A percentile compares a stretch with the other conserved stretches of the same genome.
Conservation (phyloP, 1,284 basidiomycete genomes). For the Ganoderma lucidum region DNA sequence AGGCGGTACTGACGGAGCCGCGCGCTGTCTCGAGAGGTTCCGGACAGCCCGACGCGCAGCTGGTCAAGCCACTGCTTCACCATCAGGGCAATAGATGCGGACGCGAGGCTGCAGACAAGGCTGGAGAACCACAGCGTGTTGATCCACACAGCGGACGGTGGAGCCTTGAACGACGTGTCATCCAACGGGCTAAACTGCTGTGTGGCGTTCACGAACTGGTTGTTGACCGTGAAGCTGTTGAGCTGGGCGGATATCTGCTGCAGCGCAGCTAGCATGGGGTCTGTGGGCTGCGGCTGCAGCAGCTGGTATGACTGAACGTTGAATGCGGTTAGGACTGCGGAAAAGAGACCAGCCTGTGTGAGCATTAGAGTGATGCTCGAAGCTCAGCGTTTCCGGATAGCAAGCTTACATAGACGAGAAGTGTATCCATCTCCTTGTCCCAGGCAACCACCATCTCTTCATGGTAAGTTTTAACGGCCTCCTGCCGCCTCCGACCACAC, state of each 20-base stretch:
- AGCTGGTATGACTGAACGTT: slow-evolving; percentile 21
- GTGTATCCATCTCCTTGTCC: slow-evolving; percentile 13
- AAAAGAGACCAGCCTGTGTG: slow-evolving; percentile 31
- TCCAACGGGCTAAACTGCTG: slow-evolving; percentile 20
- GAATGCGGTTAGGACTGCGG: slow-evolving; percentile 31
- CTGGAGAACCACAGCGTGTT: slow-evolving; percentile 33
- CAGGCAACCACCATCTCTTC: slow-evolving; percentile 9
- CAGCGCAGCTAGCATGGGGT: slow-evolving; percentile 15
- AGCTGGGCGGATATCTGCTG: slow-evolving; percentile 26
- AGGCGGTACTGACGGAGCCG: slow-evolving; percentile 35
- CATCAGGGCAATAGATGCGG: slow-evolving; percentile 26
- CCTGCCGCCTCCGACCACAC: slow-evolving; percentile 5
- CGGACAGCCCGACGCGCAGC: slow-evolving; percentile 6
- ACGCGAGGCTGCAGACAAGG: slow-evolving; percentile 25
- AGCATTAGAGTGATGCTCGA: background rate
- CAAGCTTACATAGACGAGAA: slow-evolving; percentile 5
- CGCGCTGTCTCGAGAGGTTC: slow-evolving; percentile 10
- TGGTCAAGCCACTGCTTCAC: slow-evolving; percentile 33
- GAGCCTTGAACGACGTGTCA: slow-evolving; percentile 9
- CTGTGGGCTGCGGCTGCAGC: slow-evolving; percentile 15
- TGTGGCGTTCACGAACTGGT: slow-evolving; percentile 16
- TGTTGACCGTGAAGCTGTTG: slow-evolving; percentile 19
- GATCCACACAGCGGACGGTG: slow-evolving; percentile 20
- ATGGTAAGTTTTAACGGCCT: slow-evolving; percentile 4
- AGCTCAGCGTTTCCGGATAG: background rate